Evolutionary conservation across 352 stramenopile species (phyloP).

Genomic region (Blastocystis sp.): DNA sequence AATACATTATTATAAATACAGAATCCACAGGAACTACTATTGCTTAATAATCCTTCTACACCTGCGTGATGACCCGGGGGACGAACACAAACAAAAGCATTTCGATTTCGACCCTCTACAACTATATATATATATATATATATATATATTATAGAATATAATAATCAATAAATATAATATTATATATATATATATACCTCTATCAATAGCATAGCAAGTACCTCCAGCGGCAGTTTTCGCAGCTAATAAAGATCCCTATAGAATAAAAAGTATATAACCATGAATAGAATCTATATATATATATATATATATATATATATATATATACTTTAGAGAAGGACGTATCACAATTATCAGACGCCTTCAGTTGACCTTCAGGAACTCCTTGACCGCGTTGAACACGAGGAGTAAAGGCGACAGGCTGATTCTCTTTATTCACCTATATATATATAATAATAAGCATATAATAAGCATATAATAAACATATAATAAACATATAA

Average conservation of each 20-base stretch:
- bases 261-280: not conserved
- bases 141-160: too few species aligned
- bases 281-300: too few species aligned
- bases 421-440: too few species aligned
- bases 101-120: conserved; percentile 41
- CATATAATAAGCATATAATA: conserved; percentile 1
- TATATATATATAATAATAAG: too few species aligned
- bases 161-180: too few species aligned
- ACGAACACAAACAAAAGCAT: conserved; percentile 67
- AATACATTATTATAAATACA: conserved; percentile 85
- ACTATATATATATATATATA: too few species aligned
- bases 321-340: conserved; percentile 48
- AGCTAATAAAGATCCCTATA: conserved; percentile 52
- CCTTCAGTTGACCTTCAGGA: conserved; percentile 39
- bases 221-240: conserved; percentile 56
- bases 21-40: conserved; percentile 57
- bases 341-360: conserved; percentile 51
- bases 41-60: conserved; percentile 42
- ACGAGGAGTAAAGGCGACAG: conserved; percentile 50
- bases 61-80: conserved; percentile 62
- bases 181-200: conserved; percentile 42
- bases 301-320: too few species aligned
- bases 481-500: too few species aligned
- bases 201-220: conserved; percentile 60
- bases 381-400: conserved; percentile 45